phyloP scores from a whole-genome alignment of 257 asterid species.

The Lantana camara region DNA sequence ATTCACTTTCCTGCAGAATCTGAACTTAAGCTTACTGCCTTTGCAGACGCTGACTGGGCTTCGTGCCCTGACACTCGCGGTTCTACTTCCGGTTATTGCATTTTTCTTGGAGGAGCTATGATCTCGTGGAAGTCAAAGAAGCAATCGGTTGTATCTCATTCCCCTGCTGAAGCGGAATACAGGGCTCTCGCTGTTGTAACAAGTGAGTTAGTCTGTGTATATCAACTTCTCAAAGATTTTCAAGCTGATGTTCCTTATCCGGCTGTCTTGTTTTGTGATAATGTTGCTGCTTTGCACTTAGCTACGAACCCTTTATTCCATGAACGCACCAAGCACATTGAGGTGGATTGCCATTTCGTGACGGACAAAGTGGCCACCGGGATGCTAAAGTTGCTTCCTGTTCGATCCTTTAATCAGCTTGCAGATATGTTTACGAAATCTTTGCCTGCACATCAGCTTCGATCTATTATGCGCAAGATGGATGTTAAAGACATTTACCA shows the following conservation, averaged over 20 bases:
- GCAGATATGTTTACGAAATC: no score
- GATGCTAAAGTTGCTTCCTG: no score
- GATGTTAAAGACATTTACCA: no score
- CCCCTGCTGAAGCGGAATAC: neutral
- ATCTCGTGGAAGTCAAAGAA: neutral
- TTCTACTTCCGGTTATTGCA: neutral
- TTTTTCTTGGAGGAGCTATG: neutral
- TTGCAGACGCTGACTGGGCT: neutral
- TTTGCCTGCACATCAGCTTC: no score
- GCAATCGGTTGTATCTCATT: neutral
- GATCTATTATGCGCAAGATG: no score
- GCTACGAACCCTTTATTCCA: neutral
- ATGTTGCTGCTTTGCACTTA: neutral
- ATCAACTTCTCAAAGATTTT: neutral
- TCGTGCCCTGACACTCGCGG: neutral
- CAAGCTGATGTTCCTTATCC: neutral
- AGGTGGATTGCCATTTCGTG: no score
- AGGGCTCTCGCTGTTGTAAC: neutral
- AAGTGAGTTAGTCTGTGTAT: neutral
- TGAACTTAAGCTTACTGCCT: neutral
- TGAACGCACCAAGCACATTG: no score
- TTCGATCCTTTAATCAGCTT: no score
- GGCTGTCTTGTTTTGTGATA: neutral
- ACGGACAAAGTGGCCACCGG: no score
- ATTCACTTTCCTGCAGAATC: neutral